Base-by-base conservation (phyloP, 2,329 filamentous ascomycete species). In the Thelonectria rubi region DNA sequence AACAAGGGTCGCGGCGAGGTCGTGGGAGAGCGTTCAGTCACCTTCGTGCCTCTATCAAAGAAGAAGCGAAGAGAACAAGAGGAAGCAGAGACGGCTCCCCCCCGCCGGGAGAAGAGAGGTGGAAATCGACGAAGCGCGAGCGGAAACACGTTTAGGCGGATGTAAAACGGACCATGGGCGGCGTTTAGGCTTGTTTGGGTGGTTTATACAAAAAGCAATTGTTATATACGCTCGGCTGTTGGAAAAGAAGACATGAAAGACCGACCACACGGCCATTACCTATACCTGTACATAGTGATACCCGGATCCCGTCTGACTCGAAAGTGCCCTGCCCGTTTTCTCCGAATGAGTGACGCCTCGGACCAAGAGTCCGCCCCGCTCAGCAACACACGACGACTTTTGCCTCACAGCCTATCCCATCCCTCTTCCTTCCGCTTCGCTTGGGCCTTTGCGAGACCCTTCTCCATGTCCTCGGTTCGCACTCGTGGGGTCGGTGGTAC, bases 111-210 rank as follows among this genome's bases (percentile, higher is more conserved):
- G 45, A 78, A 75, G 66, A 74, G 73, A 30, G 60, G 55, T 47
- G 79, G 79, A 57, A 74, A 74, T 58, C 86, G 91, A 70, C 81
- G 91, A 70, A 93, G 90, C 76, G 91, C 91, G 52, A 93, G 90
- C 77, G 85, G 84, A 54, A 94, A 94, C 77, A 88, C 88, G 42
- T 91, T 93, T 75, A 85, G 90, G 74, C 84, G 82, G 72, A 83
- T 92, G 81, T 90, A 79, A 78, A 75, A 24, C 24, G 55, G 49
- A 20, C n/a, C 63, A 48, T 50, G 32, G 55, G 53, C 15, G 66
- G 65, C 63, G 69, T 63, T 70, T 66, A 62, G 63, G 63, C 58
- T 65, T 66, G 53, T 65, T 72, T 65, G 15, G 51, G 48, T 40
- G 53, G 34, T 55, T 57, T 46, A 60, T 56, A 59, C 62, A 62